A percentile compares a stretch with the other conserved stretches of the same genome.
phyloP scores from a whole-genome alignment of 2,329 filamentous ascomycete species.

The Chalaropsis thielavioides region DNA sequence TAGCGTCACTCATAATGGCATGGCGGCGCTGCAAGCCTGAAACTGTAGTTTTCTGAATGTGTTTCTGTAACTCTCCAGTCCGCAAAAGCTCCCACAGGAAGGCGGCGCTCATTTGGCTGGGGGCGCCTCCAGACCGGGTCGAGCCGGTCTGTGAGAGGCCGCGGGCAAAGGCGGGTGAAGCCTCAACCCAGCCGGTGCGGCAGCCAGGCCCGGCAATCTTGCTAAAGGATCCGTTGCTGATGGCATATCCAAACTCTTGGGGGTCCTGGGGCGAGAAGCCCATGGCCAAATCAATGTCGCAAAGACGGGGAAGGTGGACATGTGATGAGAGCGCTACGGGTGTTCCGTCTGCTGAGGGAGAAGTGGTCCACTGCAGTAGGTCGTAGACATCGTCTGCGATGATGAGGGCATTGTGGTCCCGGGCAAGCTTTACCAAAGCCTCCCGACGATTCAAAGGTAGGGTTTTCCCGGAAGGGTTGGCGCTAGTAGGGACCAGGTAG shows the following conservation, averaged over 20 bases:
- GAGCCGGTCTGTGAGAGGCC: conserved; percentile 40
- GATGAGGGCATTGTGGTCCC: conserved; percentile 67
- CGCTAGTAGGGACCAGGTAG: conserved; percentile 76
- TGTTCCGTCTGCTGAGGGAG: conserved; percentile 2
- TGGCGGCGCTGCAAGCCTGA: conserved; percentile 35
- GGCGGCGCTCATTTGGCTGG: conserved; percentile 39
- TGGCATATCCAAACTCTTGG: conserved; percentile 54
- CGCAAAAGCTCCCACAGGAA: conserved; percentile 36
- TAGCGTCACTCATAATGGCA: conserved; percentile 39
- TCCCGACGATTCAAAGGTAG: conserved; percentile 57
- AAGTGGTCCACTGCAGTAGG: conserved; percentile 62
- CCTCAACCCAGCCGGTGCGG: conserved; percentile 80
- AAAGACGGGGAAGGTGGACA: conserved; percentile 56
- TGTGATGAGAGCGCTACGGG: conserved; percentile 17
- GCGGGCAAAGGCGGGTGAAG: conserved; percentile 38
- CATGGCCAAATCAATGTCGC: conserved; percentile 61
- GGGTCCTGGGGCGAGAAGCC: conserved; percentile 36
- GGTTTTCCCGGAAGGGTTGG: conserved; percentile 75
- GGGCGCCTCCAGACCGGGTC: conserved; percentile 42
- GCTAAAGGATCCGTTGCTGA: conserved; percentile 81
- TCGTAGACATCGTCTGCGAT: conserved; percentile 91
- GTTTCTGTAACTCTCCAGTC: conserved; percentile 30
- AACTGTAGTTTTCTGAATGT: conserved; percentile 30
- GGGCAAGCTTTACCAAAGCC: conserved; percentile 58
- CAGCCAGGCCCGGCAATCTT: conserved; percentile 74